These are phyloP conservation scores for Xylaria sp. DNA, from an alignment of 2,329 filamentous ascomycete species.

Conservation along the genomic window DNA sequence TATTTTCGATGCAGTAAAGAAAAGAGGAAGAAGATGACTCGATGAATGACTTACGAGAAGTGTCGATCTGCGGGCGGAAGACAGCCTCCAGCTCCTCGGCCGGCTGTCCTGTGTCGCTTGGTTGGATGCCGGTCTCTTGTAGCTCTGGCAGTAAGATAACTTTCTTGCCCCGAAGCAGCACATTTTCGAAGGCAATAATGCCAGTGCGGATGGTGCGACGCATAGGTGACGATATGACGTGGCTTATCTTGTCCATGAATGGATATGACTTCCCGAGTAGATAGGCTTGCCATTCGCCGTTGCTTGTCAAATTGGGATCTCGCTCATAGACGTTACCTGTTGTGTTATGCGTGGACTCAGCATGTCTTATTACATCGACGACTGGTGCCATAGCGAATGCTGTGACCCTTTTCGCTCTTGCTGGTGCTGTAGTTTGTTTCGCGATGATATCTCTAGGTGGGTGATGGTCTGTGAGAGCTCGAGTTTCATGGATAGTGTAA, in stretches of 20 bases:
- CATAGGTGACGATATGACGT: slow-evolving; percentile 80
- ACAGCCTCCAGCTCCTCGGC: slow-evolving; percentile 60
- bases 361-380: slow-evolving; percentile 76
- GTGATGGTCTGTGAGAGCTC: not conserved
- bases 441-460: not conserved
- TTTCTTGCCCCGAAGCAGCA: slow-evolving; percentile 55
- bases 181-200: slow-evolving; percentile 71
- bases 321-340: slow-evolving; percentile 69
- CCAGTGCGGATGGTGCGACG: slow-evolving; percentile 82
- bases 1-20: not conserved
- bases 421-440: not conserved
- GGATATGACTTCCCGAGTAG: slow-evolving; percentile 70
- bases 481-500: not conserved
- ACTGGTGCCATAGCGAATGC: slow-evolving; percentile 57
- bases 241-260: slow-evolving; percentile 68
- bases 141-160: slow-evolving; percentile 78
- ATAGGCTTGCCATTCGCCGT: slow-evolving; percentile 77
- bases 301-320: slow-evolving; percentile 79
- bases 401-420: not conserved
- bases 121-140: slow-evolving; percentile 78
- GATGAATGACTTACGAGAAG: slow-evolving; percentile 7
- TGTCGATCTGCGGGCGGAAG: slow-evolving; percentile 67
- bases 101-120: slow-evolving; percentile 78
- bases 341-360: slow-evolving; percentile 82
- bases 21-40: not conserved